Conservation (phyloP, 2,329 filamentous ascomycete species). For the Colletotrichum sp. region DNA sequence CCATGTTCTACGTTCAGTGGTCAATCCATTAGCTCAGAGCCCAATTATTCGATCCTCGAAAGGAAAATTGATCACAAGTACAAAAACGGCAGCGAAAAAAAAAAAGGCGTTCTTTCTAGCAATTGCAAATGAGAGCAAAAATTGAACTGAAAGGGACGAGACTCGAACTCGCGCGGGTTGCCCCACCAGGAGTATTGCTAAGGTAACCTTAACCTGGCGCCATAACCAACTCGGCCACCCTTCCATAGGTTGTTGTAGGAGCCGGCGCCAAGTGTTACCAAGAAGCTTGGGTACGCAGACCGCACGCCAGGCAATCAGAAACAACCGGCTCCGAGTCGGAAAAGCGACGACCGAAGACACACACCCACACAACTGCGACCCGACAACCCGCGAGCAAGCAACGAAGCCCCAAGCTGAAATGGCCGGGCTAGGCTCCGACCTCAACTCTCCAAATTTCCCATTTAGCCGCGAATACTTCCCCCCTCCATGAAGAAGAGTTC, state of each 20-base stretch:
- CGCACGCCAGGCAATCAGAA: accelerated
- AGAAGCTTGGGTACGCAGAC: accelerated
- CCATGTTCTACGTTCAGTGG: too few species aligned
- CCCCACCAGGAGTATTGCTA: background rate
- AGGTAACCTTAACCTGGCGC: background rate
- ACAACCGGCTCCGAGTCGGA: background rate
- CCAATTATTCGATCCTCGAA: too few species aligned
- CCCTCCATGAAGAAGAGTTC: background rate
- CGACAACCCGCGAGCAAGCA: background rate
- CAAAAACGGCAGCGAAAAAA: too few species aligned
- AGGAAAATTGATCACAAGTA: too few species aligned
- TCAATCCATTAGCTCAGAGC: too few species aligned
- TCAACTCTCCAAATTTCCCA: background rate
- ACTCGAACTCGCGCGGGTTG: background rate
- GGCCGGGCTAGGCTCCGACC: background rate
- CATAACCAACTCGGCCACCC: background rate
- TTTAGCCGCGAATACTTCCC: slow-evolving; percentile 5
- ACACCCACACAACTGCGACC: background rate
- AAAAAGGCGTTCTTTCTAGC: too few species aligned
- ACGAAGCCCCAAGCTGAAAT: background rate
- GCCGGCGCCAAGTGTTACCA: accelerated
- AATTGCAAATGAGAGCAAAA: background rate
- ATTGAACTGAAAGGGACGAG: background rate
- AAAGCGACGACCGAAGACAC: background rate
- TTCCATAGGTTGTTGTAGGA: accelerated